phyloP scores from a whole-genome alignment of 257 asterid genomes.

The Gentiana dahurica region DNA sequence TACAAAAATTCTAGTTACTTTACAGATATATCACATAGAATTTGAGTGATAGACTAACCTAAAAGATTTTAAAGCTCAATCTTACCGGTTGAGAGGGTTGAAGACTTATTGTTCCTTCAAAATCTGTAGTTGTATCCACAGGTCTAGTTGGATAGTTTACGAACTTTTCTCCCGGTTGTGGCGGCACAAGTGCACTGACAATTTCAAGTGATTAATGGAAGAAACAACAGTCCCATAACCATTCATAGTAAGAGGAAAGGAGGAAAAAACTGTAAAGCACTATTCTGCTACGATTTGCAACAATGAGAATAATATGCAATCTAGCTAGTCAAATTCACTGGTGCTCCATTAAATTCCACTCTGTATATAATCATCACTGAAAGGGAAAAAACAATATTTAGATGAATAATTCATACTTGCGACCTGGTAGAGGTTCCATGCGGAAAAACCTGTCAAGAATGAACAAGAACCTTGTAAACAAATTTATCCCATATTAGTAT shows the following conservation, averaged over 20 bases:
- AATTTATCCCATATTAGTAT: background rate
- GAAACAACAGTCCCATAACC: background rate
- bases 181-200: constrained; percentile 73
- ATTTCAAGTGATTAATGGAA: constrained; percentile 12
- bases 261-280: background rate
- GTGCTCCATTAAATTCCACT: background rate
- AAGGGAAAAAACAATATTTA: background rate
- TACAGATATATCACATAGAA: background rate
- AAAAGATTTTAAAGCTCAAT: constrained; percentile 9
- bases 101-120: constrained; percentile 91
- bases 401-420: constrained; percentile 55
- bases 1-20: too few relatives aligned
- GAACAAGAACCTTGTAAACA: constrained; percentile 4
- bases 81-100: constrained; percentile 84
- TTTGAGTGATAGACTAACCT: constrained; percentile 6
- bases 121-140: constrained; percentile 80
- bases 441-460: constrained; percentile 68
- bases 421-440: constrained; percentile 91
- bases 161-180: constrained; percentile 89
- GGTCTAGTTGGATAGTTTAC: constrained; percentile 90
- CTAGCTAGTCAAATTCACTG: background rate
- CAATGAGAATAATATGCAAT: background rate
- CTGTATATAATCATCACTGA: constrained; percentile 1
- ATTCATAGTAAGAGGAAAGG: background rate
- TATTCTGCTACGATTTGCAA: too few relatives aligned